phyloP scores from a whole-genome alignment of 2,329 filamentous ascomycete species.

The Knufia petricola region DNA sequence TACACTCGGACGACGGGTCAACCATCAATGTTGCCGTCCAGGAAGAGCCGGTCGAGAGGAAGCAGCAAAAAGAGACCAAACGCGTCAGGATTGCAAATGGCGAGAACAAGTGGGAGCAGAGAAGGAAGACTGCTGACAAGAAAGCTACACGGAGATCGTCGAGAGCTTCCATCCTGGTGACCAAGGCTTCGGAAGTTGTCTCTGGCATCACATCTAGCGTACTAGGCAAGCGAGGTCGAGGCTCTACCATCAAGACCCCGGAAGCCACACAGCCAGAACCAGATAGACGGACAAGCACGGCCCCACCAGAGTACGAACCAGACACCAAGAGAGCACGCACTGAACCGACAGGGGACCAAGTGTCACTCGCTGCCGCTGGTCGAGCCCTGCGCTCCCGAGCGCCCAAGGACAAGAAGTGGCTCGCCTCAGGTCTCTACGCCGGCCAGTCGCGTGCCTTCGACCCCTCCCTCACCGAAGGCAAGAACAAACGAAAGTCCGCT shows the following conservation, averaged over 20 bases:
- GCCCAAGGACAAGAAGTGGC: constrained; percentile 59
- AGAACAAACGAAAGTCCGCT: constrained; percentile 32
- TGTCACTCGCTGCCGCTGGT: neutral
- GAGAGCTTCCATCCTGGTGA: constrained; percentile 33
- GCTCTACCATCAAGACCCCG: constrained; percentile 42
- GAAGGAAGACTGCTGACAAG: constrained; percentile 23
- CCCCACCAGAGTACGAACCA: constrained; percentile 24
- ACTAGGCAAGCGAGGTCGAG: constrained; percentile 53
- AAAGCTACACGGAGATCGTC: constrained; percentile 33
- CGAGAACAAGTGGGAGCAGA: constrained; percentile 19
- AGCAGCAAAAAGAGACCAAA: constrained; percentile 25
- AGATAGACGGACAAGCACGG: constrained; percentile 31
- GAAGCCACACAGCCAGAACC: constrained; percentile 43
- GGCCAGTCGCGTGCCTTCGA: constrained; percentile 56
- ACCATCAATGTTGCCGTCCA: constrained; percentile 8
- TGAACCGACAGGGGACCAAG: constrained; percentile 17
- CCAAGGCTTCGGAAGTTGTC: constrained; percentile 37
- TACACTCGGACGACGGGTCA: constrained; percentile 1
- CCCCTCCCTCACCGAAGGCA: constrained; percentile 37
- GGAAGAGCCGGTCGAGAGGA: constrained; percentile 26
- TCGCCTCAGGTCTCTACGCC: constrained; percentile 74
- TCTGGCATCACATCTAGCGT: constrained; percentile 37
- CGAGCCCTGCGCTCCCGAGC: constrained; percentile 1
- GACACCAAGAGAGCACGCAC: constrained; percentile 35
- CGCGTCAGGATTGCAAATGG: constrained; percentile 21